Percentiles rank a stretch among this genome's conserved stretches.
Conservation (phyloP, 176 grass and related monocot species). For the Zea mays region Zm-B73-REFERENCE-NAM-5.0 NC_050105.1:91750501-91751000, state of each 20-base stretch:
- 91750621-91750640: not conserved
- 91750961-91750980: slow-evolving; percentile 67
- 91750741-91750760: slow-evolving; percentile 2
- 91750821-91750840: not conserved
- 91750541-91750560: not conserved
- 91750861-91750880: not conserved
- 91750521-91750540: not conserved
- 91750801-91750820: not conserved
- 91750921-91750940: slow-evolving; percentile 36
- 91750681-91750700: slow-evolving; percentile 5
- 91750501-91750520: no score
- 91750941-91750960: slow-evolving; percentile 55
- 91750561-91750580: not conserved
- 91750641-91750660: not conserved
- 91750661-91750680: not conserved
- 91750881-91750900: not conserved
- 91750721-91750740: not conserved
- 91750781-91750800: slow-evolving; percentile 4
- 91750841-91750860: not conserved
- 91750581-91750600: not conserved
- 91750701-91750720: slow-evolving; percentile 5
- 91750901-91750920: not conserved
- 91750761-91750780: not conserved
- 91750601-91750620: not conserved
- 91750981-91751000: slow-evolving; percentile 93